Evolutionary conservation across 1,139 yeast species (phyloP).

Genomic region (Magnusiomyces tetraspermus): DNA sequence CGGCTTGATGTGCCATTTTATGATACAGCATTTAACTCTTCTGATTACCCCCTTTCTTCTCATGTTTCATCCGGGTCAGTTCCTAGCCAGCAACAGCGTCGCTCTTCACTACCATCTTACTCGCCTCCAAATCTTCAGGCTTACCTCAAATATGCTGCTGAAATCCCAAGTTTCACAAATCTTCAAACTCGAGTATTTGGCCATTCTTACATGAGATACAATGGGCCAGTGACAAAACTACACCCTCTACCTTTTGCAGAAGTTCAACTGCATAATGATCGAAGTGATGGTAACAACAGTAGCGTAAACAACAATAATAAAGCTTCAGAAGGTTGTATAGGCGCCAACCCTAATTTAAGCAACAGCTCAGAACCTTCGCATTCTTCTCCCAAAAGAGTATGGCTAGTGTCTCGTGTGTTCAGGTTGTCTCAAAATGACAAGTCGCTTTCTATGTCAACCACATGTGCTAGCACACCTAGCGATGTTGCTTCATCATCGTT

Average conservation of each 20-base stretch:
- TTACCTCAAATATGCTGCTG: constrained; percentile 4
- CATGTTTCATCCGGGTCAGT: background rate
- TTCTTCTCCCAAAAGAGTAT: constrained; percentile 1
- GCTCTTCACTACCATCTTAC: background rate
- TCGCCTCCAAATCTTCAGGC: background rate
- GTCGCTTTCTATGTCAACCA: background rate
- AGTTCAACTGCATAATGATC: background rate
- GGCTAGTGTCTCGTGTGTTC: constrained; percentile 12
- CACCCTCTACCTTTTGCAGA: constrained; percentile 9
- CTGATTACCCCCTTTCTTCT: background rate
- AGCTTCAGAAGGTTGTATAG: background rate
- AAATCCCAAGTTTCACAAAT: constrained; percentile 7
- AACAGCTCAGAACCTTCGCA: background rate
- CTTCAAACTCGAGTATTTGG: constrained; percentile 12
- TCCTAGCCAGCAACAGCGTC: background rate
- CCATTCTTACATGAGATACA: constrained; percentile 5
- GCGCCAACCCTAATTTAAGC: background rate
- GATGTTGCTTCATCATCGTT: background rate
- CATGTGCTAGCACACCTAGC: background rate
- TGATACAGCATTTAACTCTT: constrained; percentile 17
- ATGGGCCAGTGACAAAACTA: constrained; percentile 11
- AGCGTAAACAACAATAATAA: background rate
- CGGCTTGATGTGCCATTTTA: constrained; percentile 20
- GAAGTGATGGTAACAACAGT: background rate
- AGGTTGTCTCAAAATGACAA: background rate